Evolutionary conservation across 768 basidiomycete genomes (phyloP), one percentile per base, ranked within the genome.

Genomic region (Tylopilus plumbeoviolaceoides): DNA sequence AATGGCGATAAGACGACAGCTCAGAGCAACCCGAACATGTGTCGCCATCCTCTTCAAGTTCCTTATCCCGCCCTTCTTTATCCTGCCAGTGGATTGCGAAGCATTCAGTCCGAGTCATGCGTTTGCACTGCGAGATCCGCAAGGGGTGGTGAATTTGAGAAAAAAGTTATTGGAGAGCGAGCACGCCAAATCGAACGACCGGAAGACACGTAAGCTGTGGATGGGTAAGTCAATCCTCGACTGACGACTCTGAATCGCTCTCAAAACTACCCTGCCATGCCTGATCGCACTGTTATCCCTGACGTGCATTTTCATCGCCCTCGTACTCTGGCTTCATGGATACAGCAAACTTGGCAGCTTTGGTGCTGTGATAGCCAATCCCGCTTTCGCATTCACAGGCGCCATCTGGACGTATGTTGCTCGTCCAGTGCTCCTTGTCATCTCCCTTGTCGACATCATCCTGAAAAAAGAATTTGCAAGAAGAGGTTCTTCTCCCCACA

Each of bases 311-410:
- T 63, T 58, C 20, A 64, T 79, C 17, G 65, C 71, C 20, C 53
- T 74, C 42, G 60, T 68, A 30, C 67, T 76, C 38, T 63, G 71
- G 51, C 57, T 62, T 20, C 63, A 59, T 17, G 68, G 75, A 25
- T 57, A 65, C 41, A 71, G 69, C 50, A 71, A 61, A 49, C 68
- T 69, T n/a, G 63, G 52, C 23, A 69, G 72, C 39, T 68, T 72
- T 42, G 78, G 77, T 66, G 65, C 76, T 18, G 55, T 78, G 38
- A 58, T 77, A 15, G 60, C 63, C 14, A 70, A 80, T 36, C 71
- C 73, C 21, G 48, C 54, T 47, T 53, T 60, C 20, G 48, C 59
- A 14, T 56, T 62, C 36, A 42, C 48, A 7, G 53, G 60, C 41
- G 62, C 58, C 3, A 25, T 63, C 20, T 60, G 57, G 54, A 76